Evolutionary conservation across 768 basidiomycete species (phyloP), one percentile per base, ranked within the genome.

Genomic region (Pleurotus cornucopiae): DNA sequence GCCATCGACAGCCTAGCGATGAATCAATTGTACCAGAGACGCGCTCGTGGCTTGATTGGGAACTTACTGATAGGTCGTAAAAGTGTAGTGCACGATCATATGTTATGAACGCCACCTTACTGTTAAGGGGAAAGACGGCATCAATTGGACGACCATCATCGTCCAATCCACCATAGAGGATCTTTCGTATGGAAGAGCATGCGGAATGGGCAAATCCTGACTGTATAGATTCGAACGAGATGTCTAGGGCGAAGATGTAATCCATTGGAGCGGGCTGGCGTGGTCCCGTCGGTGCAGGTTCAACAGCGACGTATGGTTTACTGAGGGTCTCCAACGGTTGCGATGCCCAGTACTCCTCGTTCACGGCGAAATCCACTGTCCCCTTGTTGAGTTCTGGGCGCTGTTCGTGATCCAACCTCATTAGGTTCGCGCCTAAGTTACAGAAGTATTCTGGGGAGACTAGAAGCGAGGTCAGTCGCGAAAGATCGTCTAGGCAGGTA

Each of bases 371-470:
- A 69, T 98, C 97, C 49, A 97, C 80, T 0, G 94, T 98, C 2
- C 97, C 97, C 67, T 86, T 86, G 61, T 83, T 86, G 23, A 99
- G 74, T 69, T 99, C 97, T 14, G 89, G 91, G 6, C 94, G 83
- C 56, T 90, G 76, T 23, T 80, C 70, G 60, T 94, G 86, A 68
- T 98, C 95, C 45, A 92, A 70, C 26, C 94, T 81, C 63, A 88
- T 78, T 40, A 88, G 76, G 62, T 85, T 88, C 23, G 81, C 80
- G 60, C 94, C 91, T 37, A 98, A 73, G 61, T 88, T 86, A 61
- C 81, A 89, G 67, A 92, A 97, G 69, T 96, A 96, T 47, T 88
- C 86, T 9, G 85, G 69, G 9, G 81, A 73, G 47, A 97, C 95
- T 96, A 64, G 4, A 23, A 44, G 46, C 45, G 49, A 49, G 30